Percentiles rank a stretch among this genome's conserved stretches.
Conservation (phyloP, 331 rosid genomes). For the Malus hybrid region DNA sequence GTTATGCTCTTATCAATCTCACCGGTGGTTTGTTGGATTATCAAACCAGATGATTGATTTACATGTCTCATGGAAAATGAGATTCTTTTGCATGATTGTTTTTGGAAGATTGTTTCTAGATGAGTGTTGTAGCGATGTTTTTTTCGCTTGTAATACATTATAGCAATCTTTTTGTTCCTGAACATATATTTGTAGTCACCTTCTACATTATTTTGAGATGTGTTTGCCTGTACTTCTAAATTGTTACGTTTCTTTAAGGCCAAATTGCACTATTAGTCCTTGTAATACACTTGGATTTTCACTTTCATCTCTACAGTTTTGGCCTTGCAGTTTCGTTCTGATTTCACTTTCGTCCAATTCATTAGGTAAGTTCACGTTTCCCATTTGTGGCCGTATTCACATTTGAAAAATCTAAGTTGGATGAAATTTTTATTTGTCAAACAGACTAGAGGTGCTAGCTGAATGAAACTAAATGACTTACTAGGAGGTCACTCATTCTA, state of each 20-base stretch:
- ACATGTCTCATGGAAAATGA: neutral
- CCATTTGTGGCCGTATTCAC: no score
- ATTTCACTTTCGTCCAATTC: neutral
- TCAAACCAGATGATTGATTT: neutral
- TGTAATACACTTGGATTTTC: neutral
- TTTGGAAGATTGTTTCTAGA: slow-evolving; percentile 16
- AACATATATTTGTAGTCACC: neutral
- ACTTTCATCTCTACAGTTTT: neutral
- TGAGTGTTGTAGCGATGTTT: slow-evolving; percentile 20
- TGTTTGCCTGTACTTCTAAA: neutral
- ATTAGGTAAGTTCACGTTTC: no score
- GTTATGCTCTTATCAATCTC: slow-evolving; percentile 16
- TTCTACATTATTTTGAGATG: neutral
- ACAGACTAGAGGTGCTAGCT: no score
- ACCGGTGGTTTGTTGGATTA: slow-evolving; percentile 13
- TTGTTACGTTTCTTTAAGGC: neutral
- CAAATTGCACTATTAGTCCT: neutral
- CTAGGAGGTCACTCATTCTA: no score
- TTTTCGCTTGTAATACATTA: neutral
- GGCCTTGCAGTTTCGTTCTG: neutral
- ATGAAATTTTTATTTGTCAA: no score
- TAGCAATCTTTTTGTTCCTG: neutral
- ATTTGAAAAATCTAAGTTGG: no score
- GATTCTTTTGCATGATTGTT: slow-evolving; percentile 5
- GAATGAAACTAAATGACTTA: no score